Evolutionary conservation across 164 flowering plant genomes (phyloP), one percentile per base, ranked within the genome.

Genomic region (Chimonanthus salicifolius): DNA sequence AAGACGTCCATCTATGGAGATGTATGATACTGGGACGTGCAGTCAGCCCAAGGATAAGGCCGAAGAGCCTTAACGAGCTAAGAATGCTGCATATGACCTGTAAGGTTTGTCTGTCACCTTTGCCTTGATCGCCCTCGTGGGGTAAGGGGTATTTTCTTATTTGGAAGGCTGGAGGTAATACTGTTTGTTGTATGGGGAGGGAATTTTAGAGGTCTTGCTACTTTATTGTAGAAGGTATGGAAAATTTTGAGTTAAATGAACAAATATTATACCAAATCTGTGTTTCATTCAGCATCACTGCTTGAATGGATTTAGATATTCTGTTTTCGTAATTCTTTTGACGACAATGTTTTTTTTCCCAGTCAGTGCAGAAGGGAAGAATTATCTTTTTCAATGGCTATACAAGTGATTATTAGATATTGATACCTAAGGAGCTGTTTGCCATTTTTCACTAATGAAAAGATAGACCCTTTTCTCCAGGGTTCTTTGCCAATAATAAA

Each of bases 31-130:
- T 44, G 18, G 49, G 45, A 49, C 11, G 49, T 45, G 43, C 43
- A 66, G 13, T 66, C 69, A 66, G 69, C 69, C 69, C 49, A 66
- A 15, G 20, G 43, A 44, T n/a, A 66, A 66, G 69, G 69, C 45
- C 44, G 49, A 66, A 16, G 47, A 66, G 69, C 69, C 69, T 18
- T 43, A 45, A 66, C 49, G 45, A 66, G 49, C 16, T 15, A 45
- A 43, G n/a, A 66, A 66, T 66, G 18, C 69, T 45, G 18, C 69
- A 7, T 63, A 33, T 10, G 44, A 63, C 44, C 66, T 20, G 44
- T 63, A 33, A 63, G 66, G 46, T 63, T 63, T 63, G 33, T 63
- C 9, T 20, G 33, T 63, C 66, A 18, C 44, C 9, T 2, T 7
- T 63, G 44, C 4, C 46, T 11, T 63, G 4, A 11, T 63, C 13